Conservation (phyloP, 2,329 filamentous ascomycete genomes). For the Helotiales sp. region DNA sequence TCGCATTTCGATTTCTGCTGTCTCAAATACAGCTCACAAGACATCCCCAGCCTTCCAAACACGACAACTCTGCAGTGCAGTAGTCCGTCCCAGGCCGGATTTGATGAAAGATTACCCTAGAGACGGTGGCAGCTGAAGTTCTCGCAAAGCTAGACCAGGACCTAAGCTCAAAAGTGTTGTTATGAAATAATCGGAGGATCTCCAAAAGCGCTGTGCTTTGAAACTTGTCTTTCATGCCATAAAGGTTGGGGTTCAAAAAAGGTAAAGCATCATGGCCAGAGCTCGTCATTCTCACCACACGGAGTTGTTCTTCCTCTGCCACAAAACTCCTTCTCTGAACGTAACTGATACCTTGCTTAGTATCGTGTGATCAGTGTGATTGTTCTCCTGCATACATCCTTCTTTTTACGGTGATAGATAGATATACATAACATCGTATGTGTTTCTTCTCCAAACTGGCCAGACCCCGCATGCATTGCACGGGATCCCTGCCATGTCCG, state of each 20-base stretch:
- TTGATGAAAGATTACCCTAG: slow-evolving; percentile 26
- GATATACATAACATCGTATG: slow-evolving; percentile 13
- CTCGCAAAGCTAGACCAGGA: slow-evolving; percentile 9
- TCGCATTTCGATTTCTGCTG: slow-evolving; percentile 17
- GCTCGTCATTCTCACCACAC: slow-evolving; percentile 17
- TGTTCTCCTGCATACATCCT: slow-evolving; percentile 11
- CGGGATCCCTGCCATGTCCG: slow-evolving; percentile 24
- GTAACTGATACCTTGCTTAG: slow-evolving; percentile 15
- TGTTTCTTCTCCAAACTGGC: slow-evolving; percentile 4
- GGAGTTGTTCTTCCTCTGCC: background rate
- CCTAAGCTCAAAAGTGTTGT: background rate
- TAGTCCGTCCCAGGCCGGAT: slow-evolving; percentile 4
- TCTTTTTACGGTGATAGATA: slow-evolving; percentile 16
- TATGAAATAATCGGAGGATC: background rate
- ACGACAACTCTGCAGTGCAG: slow-evolving; percentile 19
- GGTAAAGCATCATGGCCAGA: slow-evolving; percentile 22
- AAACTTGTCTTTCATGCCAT: slow-evolving; percentile 32
- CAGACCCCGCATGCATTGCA: slow-evolving; percentile 16
- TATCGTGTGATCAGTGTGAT: slow-evolving; percentile 10
- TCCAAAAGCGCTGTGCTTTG: slow-evolving; percentile 16
- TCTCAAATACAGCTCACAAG: slow-evolving; percentile 20
- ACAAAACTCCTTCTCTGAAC: background rate
- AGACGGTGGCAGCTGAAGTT: slow-evolving; percentile 12
- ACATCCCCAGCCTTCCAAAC: slow-evolving; percentile 18
- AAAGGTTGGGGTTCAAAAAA: slow-evolving; percentile 27